phyloP scores from a whole-genome alignment of 2,329 filamentous ascomycete species.

The Immersiporthe knoxdaviesiana region DNA sequence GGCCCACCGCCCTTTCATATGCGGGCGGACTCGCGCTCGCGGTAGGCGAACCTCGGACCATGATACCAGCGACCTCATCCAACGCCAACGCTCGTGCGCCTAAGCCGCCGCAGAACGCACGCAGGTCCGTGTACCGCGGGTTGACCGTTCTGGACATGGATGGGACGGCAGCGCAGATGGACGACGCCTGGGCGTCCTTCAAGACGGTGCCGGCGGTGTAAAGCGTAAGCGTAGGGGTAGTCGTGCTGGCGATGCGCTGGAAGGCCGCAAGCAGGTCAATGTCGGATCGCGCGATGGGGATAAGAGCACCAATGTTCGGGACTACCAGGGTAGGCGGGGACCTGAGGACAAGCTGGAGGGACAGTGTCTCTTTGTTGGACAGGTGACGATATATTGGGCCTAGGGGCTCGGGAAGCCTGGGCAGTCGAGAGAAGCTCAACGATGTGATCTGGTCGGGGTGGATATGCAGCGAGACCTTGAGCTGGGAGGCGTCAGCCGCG shows the following conservation, averaged over 20 bases:
- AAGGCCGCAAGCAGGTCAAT: neutral
- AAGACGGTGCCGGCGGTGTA: neutral
- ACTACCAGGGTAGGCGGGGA: neutral
- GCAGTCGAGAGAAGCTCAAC: neutral
- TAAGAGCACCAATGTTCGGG: neutral
- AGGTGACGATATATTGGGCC: neutral
- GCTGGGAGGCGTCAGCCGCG: neutral
- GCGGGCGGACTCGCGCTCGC: conserved; percentile 1
- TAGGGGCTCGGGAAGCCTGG: neutral
- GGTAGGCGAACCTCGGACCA: neutral
- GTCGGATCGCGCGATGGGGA: neutral
- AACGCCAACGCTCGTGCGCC: neutral
- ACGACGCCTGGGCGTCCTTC: neutral
- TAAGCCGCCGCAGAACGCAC: neutral
- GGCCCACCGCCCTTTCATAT: neutral
- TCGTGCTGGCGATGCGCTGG: neutral
- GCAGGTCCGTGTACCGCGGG: neutral
- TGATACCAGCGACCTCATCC: neutral
- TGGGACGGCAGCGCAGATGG: neutral
- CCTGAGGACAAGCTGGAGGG: neutral
- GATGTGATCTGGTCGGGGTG: neutral
- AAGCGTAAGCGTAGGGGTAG: neutral
- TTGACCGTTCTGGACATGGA: neutral
- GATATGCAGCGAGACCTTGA: neutral
- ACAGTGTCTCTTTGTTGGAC: neutral